A percentile compares a stretch with the other conserved stretches of the same genome.
phyloP scores from a whole-genome alignment of 345 rosid genomes.

The Aegle marmelos region DNA sequence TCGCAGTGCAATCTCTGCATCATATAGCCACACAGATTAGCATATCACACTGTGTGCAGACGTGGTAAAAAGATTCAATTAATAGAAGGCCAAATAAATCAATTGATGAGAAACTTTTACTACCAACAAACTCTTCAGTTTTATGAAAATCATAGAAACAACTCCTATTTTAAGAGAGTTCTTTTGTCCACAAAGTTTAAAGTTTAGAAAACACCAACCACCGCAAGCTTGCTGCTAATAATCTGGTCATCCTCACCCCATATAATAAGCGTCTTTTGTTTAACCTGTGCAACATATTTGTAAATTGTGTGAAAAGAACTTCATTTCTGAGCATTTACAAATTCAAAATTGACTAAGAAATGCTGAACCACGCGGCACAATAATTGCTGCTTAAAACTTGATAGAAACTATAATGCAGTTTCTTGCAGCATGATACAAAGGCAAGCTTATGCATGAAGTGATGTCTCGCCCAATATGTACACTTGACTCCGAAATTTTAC shows the following conservation, averaged over 20 bases:
- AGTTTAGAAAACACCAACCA: slow-evolving; percentile 44
- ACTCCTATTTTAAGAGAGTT: background rate
- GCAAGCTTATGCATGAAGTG: background rate
- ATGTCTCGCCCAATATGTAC: background rate
- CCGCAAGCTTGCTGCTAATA: slow-evolving; percentile 69
- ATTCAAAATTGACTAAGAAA: background rate
- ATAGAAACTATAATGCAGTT: background rate
- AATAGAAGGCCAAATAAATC: background rate
- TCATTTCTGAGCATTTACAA: background rate
- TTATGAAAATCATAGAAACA: background rate
- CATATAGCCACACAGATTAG: background rate
- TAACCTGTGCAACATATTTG: slow-evolving; percentile 40
- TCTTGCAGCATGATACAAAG: background rate
- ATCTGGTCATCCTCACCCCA: slow-evolving; percentile 95
- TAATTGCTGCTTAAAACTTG: background rate
- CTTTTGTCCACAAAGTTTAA: background rate
- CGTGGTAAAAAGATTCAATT: background rate
- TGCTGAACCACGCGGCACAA: background rate
- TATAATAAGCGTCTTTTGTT: slow-evolving; percentile 70
- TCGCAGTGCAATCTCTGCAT: slow-evolving; percentile 74
- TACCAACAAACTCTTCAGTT: background rate
- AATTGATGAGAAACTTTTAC: background rate
- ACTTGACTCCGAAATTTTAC: background rate
- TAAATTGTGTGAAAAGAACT: background rate
- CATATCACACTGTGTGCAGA: background rate